Evolutionary conservation across 2,329 filamentous ascomycete species (phyloP), one percentile per base, ranked within the genome.

Genomic region (Fusarium beomiforme): DNA sequence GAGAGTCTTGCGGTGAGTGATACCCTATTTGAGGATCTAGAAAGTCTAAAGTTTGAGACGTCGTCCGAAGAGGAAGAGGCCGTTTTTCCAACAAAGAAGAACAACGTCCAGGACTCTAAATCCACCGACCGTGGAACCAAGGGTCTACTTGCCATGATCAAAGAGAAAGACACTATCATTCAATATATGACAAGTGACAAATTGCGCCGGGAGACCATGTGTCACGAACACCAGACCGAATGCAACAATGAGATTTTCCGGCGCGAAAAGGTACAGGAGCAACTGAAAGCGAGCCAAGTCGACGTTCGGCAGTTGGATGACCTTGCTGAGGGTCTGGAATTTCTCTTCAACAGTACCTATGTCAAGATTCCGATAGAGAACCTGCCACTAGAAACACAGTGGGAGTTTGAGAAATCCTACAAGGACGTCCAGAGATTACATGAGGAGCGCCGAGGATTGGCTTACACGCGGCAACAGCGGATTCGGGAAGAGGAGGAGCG

Each of bases 1-100:
- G 6, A 16, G 4, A 21, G 21, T 11, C 2, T 50, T 4, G 9
- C 8, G 2, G 11, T 11, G 0, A n/a, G n/a, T n/a, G n/a, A n/a
- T n/a, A n/a, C n/a, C n/a, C n/a, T n/a, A n/a, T n/a, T n/a, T n/a
- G n/a, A n/a, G n/a, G n/a, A n/a, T n/a, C 6, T 50, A 1, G 46
- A 50, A 34, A 1, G 2, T 24, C 2, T 21, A 36, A 8, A 11
- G 8, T 11, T 9, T 50, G 0, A 8, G 26, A 29, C 26, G 26
- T 29, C 26, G 26, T 29, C 8, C 26, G 26, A 29, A 29, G 26
- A 29, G 10, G 26, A 29, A 8, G 26, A 5, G 26, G 26, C 6
- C 26, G 10, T 29, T 29, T 29, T 29, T 8, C 6, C 26, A 29
- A 6, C 6, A 29, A 8, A 29, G 26, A 29, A 29, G 26, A 10